A percentile compares a stretch with the other conserved stretches of the same genome.
These are phyloP conservation scores for Saccharomyces hybrid DNA, from an alignment of 1,139 yeast species.

Conservation along the genomic window DNA sequence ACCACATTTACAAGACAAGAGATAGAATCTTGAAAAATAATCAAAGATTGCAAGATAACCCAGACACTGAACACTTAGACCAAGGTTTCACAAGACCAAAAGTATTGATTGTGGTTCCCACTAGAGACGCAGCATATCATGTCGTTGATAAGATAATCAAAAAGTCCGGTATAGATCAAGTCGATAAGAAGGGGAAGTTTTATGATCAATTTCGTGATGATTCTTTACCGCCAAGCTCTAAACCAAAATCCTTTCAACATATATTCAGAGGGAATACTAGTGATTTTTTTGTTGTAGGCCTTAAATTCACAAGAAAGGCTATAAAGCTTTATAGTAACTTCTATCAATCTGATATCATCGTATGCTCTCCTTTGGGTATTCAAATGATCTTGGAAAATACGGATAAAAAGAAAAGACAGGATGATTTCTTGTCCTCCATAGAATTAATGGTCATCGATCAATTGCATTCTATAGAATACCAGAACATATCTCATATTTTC, in stretches of 20 bases:
- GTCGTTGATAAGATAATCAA: constrained; percentile 57
- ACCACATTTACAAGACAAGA: constrained; percentile 80
- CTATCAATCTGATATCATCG: constrained; percentile 73
- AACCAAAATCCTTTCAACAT: constrained; percentile 77
- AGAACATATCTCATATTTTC: constrained; percentile 82
- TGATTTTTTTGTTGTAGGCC: constrained; percentile 84
- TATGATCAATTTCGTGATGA: constrained; percentile 57
- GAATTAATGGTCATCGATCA: constrained; percentile 76
- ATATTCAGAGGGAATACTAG: constrained; percentile 83
- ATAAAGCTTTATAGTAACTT: constrained; percentile 77
- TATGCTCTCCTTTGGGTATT: constrained; percentile 90
- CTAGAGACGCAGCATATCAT: constrained; percentile 69
- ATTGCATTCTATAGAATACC: constrained; percentile 83
- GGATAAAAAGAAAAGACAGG: constrained; percentile 47
- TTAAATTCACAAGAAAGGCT: constrained; percentile 83
- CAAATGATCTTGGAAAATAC: constrained; percentile 59
- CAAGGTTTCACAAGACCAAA: constrained; percentile 96
- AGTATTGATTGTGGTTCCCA: constrained; percentile 74
- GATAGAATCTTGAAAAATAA: constrained; percentile 74
- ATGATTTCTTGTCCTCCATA: constrained; percentile 79
- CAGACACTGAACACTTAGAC: constrained; percentile 56
- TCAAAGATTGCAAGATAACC: constrained; percentile 42
- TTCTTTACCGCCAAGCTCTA: constrained; percentile 43
- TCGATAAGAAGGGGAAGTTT: constrained; percentile 75
- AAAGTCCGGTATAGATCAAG: constrained; percentile 62